phyloP scores from a whole-genome alignment of 331 rosid genomes.

The Saraca asoca region DNA sequence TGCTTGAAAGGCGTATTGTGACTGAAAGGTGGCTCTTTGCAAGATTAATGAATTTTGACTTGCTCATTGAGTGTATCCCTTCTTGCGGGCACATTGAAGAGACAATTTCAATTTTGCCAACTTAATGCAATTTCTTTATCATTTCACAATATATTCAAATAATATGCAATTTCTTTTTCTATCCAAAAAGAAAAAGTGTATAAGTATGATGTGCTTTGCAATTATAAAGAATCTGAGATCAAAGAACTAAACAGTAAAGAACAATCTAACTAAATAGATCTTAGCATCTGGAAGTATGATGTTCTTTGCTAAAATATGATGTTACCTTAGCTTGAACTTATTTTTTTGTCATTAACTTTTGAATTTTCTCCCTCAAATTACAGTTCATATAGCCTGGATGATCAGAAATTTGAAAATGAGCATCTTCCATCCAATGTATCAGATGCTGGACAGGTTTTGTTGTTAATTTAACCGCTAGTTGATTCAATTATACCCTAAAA shows the following conservation, averaged over 20 bases:
- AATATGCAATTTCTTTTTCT: too few species aligned
- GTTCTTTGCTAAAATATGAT: constrained; percentile 18
- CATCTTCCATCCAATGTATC: constrained; percentile 75
- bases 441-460: constrained; percentile 78
- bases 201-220: too few species aligned
- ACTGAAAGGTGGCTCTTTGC: too few species aligned
- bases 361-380: constrained; percentile 24
- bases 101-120: too few species aligned
- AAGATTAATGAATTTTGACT: too few species aligned
- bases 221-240: too few species aligned
- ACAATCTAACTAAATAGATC: neutral
- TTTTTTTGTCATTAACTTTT: constrained; percentile 26
- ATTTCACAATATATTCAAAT: too few species aligned
- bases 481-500: constrained; percentile 15
- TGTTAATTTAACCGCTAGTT: constrained; percentile 28
- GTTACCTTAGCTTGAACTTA: constrained; percentile 18
- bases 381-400: constrained; percentile 85
- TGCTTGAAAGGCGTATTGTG: too few species aligned
- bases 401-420: constrained; percentile 86
- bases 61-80: too few species aligned
- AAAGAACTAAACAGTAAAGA: neutral
- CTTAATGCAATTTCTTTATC: too few species aligned
- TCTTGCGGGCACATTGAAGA: too few species aligned
- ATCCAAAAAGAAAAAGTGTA: too few species aligned
- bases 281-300: neutral